These are phyloP conservation scores for Paramecium octaurelia DNA, from an alignment of 73 alveolate species.

Conservation along the genomic window DNA sequence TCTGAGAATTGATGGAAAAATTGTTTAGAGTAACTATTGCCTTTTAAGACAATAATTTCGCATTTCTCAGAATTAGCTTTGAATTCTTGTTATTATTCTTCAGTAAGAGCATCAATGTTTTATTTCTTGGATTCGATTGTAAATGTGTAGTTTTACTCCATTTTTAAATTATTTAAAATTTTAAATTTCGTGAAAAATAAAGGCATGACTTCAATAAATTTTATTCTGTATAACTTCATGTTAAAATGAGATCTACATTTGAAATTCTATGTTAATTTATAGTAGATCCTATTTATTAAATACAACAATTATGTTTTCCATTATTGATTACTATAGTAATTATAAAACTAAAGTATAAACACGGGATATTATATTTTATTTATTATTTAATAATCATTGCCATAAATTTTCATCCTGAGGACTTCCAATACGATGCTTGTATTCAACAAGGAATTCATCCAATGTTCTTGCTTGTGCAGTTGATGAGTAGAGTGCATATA, in stretches of 20 bases:
- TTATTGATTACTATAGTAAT: too few species aligned
- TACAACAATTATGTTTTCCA: too few species aligned
- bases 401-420: constrained; percentile 9
- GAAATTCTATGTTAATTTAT: too few species aligned
- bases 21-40: constrained; percentile 57
- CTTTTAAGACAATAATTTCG: constrained; percentile 42
- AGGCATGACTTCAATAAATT: not conserved
- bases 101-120: constrained; percentile 8
- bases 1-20: constrained; percentile 51
- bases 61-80: not conserved
- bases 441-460: not conserved
- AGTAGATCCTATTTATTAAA: too few species aligned
- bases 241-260: too few species aligned
- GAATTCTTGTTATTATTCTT: not conserved
- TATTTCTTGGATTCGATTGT: constrained; percentile 1
- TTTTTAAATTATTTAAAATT: constrained; percentile 45
- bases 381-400: not conserved
- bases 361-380: not conserved
- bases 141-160: constrained; percentile 7
- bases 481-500: constrained; percentile 56
- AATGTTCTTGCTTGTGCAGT: constrained; percentile 43
- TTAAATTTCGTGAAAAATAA: not conserved
- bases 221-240: too few species aligned
- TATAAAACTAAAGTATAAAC: too few species aligned
- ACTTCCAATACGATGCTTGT: not conserved